Base-by-base conservation (phyloP, 2,329 filamentous ascomycete genomes). In the Venturiaceae sp. region DNA sequence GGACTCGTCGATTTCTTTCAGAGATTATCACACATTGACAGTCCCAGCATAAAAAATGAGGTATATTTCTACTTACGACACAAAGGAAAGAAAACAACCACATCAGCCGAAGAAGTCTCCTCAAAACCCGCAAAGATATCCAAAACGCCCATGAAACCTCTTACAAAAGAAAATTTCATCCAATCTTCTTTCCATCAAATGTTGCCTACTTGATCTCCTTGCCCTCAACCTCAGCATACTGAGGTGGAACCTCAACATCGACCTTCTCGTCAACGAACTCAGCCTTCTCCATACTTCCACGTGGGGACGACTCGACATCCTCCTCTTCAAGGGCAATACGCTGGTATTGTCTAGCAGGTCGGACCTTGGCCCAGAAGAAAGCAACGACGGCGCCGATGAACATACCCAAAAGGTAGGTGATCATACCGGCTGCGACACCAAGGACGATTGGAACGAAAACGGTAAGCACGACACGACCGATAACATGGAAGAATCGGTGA, bases 381-480 rank as follows among this genome's bases (percentile, higher is more conserved):
- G 85, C 78, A 57, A 84, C 75, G 57, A 86, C 64, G 55, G 81
- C 83, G 62, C 85, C 85, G 41, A 86, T 69, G 59, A 84, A 72
- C 80, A 90, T 86, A 58, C 84, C 85, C 52, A 89, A 68, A 41
- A 88, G 69, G 70, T 85, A 86, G 62, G 86, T 83, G 32, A 79
- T 77, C 58, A 89, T 79, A 66, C 87, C 87, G 47, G 85, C 84
- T 26, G 83, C 78, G 62, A 90, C 78, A 60, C 87, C 87, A 62
- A 89, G 78, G 56, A 87, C 72, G 57, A 89, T 77, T 1, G 87
- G 87, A 39, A 90, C 75, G 53, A 90, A 69, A 47, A 90, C 79
- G 61, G 85, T 82, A 37, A 83, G 75, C 62, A 80, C 76, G 54
- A 87, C 76, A 64, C 80, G 80, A 66, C 77, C 76, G 52, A 83